Conservation (phyloP, 2,329 filamentous ascomycete species). For the Microcera coccophila region DNA sequence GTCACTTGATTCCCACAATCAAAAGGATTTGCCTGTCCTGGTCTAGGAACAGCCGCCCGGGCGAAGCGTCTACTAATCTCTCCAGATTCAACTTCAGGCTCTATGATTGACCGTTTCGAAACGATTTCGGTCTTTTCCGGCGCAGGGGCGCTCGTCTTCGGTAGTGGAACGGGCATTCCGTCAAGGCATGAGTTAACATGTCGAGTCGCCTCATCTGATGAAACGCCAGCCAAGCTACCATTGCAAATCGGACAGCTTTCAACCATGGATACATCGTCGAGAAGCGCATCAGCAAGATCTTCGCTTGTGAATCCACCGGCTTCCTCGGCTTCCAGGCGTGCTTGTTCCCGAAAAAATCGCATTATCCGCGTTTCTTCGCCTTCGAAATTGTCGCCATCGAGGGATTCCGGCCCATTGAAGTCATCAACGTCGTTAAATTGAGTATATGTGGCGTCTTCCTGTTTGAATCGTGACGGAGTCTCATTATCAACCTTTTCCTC, state of each 20-base stretch:
- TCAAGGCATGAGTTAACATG: slow-evolving; percentile 96
- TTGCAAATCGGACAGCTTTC: slow-evolving; percentile 74
- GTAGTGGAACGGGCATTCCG: slow-evolving; percentile 64
- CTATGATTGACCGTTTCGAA: slow-evolving; percentile 6
- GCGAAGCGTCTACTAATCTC: slow-evolving; percentile 58
- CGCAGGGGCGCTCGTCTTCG: slow-evolving; percentile 20
- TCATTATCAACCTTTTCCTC: slow-evolving; percentile 15
- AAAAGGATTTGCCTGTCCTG: slow-evolving; percentile 79
- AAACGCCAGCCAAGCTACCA: slow-evolving; percentile 56
- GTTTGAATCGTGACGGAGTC: slow-evolving; percentile 23
- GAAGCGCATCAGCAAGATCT: slow-evolving; percentile 31
- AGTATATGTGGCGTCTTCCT: slow-evolving; percentile 29
- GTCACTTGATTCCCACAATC: slow-evolving; percentile 41
- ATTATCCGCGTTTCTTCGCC: slow-evolving; percentile 65
- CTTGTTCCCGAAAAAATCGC: slow-evolving; percentile 73
- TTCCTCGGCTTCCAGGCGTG: slow-evolving; percentile 59
- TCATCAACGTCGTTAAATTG: slow-evolving; percentile 37
- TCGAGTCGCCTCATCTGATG: slow-evolving; percentile 63
- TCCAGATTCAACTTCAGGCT: slow-evolving; percentile 33
- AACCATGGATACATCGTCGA: slow-evolving; percentile 30
- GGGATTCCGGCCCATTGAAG: slow-evolving; percentile 51
- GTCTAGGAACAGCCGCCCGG: slow-evolving; percentile 65
- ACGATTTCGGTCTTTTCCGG: slow-evolving; percentile 3
- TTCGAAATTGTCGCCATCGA: slow-evolving; percentile 47
- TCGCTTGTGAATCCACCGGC: slow-evolving; percentile 39